Evolutionary conservation across 2,329 filamentous ascomycete genomes (phyloP).

Genomic region (Bipolaris gigantea): DNA sequence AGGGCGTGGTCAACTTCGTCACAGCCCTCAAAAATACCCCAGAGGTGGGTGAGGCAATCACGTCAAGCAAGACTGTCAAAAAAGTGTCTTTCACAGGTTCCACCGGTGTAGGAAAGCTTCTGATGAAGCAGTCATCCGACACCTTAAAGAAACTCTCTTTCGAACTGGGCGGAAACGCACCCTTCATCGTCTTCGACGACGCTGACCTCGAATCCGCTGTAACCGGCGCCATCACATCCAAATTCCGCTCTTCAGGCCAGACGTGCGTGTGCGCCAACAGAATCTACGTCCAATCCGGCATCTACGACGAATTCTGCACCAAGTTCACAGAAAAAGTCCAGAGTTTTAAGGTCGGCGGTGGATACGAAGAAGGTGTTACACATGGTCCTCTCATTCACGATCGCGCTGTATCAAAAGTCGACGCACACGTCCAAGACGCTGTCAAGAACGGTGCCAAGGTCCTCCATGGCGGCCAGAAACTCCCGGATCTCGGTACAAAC

Average conservation of each 20-base stretch:
- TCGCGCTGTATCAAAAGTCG: slow-evolving; percentile 59
- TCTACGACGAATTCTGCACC: slow-evolving; percentile 74
- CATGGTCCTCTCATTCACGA: slow-evolving; percentile 86
- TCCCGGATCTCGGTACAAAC: slow-evolving; percentile 75
- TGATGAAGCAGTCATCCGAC: slow-evolving; percentile 86
- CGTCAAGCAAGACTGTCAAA: slow-evolving; percentile 73
- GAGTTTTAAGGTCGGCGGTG: slow-evolving; percentile 73
- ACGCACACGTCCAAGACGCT: slow-evolving; percentile 43
- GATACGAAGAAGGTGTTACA: slow-evolving; percentile 70
- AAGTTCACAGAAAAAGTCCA: slow-evolving; percentile 73
- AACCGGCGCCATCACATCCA: slow-evolving; percentile 77
- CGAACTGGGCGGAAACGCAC: slow-evolving; percentile 92
- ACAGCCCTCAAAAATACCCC: slow-evolving; percentile 78
- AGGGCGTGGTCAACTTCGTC: slow-evolving; percentile 87
- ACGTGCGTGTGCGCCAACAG: slow-evolving; percentile 84
- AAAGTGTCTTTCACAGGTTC: slow-evolving; percentile 94
- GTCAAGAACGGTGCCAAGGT: slow-evolving; percentile 39
- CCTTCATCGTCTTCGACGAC: slow-evolving; percentile 96
- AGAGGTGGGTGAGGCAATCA: slow-evolving; percentile 75
- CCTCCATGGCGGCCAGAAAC: slow-evolving; percentile 61
- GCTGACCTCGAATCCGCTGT: slow-evolving; percentile 86
- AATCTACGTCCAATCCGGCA: slow-evolving; percentile 74
- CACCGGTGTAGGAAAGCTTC: slow-evolving; percentile 67
- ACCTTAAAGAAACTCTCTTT: slow-evolving; percentile 87
- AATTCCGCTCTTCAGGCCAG: slow-evolving; percentile 93